Base-by-base conservation (phyloP, 148 eudicot species). In the Camellia granthamiana region DNA sequence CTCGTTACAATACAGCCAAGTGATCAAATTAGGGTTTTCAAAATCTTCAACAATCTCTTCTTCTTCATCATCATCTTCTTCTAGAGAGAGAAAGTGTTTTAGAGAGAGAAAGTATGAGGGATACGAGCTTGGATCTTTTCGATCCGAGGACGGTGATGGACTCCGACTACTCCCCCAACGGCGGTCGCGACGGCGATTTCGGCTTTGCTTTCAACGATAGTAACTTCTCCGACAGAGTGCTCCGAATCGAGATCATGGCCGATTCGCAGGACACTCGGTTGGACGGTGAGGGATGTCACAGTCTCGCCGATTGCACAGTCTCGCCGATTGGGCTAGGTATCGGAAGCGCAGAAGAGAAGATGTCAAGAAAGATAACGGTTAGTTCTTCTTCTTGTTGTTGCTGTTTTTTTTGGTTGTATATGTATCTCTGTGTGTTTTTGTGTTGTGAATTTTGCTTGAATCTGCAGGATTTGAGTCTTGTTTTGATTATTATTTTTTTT, bases 161-260 rank as follows among this genome's bases (percentile, higher is more conserved):
- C 63, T 83, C 98, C 11, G 92, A 87, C 42, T 84, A 74, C 76
- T 65, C 82, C 2, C 52, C 81, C 65, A 82, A 30, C 73, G 81
- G 42, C 69, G 67, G 73, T 69, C 86, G 52, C 9, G 97, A 92
- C 78, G 86, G 87, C 11, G 96, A 92, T 75, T 95, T 95, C 61
- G 97, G 90, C 0, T 95, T 95, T 78, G 97, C 98, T 0, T 95
- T 95, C 55, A 90, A 93, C 77, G 94, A 93, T 77, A 90, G 93
- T 78, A 93, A 92, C 82, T 95, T 95, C 80, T 95, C 98, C 19
- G 97, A 93, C 63, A 85, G 97, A 44, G 79, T 92, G 18, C 86
- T 93, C 7, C 80, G 86, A 81, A 95, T 95, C 85, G 98, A 93
- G 88, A 90, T 95, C 64, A 78, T 93, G 74, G 85, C 91, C 13